These are phyloP conservation scores for Gillenia trifoliata DNA, from an alignment of 306 rosid species.

Conservation along the genomic window DNA sequence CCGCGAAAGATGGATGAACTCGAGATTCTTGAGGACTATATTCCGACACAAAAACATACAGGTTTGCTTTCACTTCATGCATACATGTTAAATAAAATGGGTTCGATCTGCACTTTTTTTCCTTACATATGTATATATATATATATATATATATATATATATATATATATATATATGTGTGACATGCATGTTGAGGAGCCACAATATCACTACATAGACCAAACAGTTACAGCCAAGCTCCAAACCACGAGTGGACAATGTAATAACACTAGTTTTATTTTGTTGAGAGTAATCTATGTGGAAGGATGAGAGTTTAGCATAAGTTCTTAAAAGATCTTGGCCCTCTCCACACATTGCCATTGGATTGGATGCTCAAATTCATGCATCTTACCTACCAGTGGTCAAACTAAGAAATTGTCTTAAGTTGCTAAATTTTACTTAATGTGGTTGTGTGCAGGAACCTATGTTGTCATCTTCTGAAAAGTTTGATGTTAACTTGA, in stretches of 20 bases:
- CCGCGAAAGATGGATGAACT: conserved; percentile 23
- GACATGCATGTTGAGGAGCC: neutral
- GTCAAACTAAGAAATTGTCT: neutral
- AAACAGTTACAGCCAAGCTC: too few species aligned
- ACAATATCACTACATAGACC: neutral
- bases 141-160: neutral
- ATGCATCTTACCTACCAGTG: too few species aligned
- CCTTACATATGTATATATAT: neutral
- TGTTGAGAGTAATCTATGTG: too few species aligned
- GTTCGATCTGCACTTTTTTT: too few species aligned
- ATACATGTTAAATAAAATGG: neutral
- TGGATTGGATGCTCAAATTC: too few species aligned
- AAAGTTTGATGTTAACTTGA: conserved; percentile 36
- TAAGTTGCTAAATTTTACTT: neutral
- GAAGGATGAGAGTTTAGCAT: too few species aligned
- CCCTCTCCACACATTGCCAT: too few species aligned
- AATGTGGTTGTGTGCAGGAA: conserved; percentile 34
- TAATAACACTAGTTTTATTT: too few species aligned
- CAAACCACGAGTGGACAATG: too few species aligned
- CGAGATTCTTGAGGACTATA: conserved; percentile 20
- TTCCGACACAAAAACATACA: conserved; percentile 41
- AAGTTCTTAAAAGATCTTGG: too few species aligned
- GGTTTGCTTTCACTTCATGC: conserved; percentile 26
- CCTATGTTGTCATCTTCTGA: conserved; percentile 59
- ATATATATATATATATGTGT: neutral